Conservation (phyloP, 2,329 filamentous ascomycete genomes). For the Talaromyces sp. region DNA sequence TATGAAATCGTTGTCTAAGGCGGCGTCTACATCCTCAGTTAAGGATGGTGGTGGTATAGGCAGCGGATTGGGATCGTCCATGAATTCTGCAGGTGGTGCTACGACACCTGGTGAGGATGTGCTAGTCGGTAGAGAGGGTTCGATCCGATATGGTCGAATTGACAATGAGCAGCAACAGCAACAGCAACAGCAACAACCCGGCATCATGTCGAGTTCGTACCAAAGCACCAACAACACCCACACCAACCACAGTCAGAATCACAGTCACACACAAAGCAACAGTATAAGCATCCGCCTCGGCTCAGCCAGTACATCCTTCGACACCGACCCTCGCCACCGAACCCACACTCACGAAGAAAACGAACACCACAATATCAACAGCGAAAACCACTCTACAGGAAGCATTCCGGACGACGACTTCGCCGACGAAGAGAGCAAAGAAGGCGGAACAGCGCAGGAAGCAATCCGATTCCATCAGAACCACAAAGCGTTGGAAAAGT, state of each 20-base stretch:
- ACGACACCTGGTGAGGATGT: background rate
- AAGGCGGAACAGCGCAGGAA: constrained; percentile 12
- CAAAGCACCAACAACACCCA: constrained; percentile 10
- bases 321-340: background rate
- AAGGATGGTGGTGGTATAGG: constrained; percentile 2
- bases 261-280: constrained; percentile 13
- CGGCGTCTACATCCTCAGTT: constrained; percentile 15
- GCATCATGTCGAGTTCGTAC: constrained; percentile 5
- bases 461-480: constrained; percentile 23
- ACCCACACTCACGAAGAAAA: background rate
- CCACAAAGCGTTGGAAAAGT: constrained; percentile 38
- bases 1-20: constrained; percentile 20
- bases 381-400: constrained; percentile 2
- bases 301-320: constrained; percentile 3
- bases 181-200: background rate
- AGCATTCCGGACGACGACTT: constrained; percentile 22
- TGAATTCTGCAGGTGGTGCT: background rate
- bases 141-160: background rate
- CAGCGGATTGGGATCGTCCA: constrained; percentile 3
- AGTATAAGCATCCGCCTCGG: constrained; percentile 10
- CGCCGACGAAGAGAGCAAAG: constrained; percentile 28
- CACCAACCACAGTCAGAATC: constrained; percentile 4
- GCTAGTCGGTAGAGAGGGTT: constrained; percentile 2
- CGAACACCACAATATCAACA: background rate
- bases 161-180: background rate